Evolutionary conservation across 495 filamentous ascomycete genomes (phyloP), one percentile per base, ranked within the genome.

Genomic region (Talaromyces liani): DNA sequence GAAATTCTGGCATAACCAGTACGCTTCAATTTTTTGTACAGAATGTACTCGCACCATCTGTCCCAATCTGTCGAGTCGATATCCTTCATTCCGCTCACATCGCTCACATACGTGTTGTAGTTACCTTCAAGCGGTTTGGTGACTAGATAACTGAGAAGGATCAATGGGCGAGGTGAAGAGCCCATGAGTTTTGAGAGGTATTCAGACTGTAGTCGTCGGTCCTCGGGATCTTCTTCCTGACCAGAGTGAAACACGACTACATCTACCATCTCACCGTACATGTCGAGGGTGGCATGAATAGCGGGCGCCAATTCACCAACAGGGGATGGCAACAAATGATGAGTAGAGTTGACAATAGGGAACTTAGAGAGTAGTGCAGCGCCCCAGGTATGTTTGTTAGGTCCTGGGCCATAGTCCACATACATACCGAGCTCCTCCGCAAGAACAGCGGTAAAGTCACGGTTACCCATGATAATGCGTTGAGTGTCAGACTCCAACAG

Each of bases 311-410:
- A 84, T 73, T 99, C 95, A 63, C 95, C 95, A 7, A 90, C 91
- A 0, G 95, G 95, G 3, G 88, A 92, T 55, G 95, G 95, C 7
- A 97, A 87, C 22, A 98, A 84, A 66, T 98, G 93, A 73, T 99
- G 95, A 3, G 92, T 97, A 2, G 91, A 96, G 76, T 98, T 97
- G 60, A 99, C 73, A 67, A 99, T 98, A 4, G 95, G 95, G 78
- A 98, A 98, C 72, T 97, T 97, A 69, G 92, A 96, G 2, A 99
- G 84, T 65, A 99, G 80, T 5, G 93, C 94, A 6, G 87, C 81
- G 60, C 95, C 95, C 95, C 95, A 99, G 0, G 95, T 99, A 79
- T 99, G 95, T 77, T 98, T 98, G 83, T 99, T 94, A 10, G 95
- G 95, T 5, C 95, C 94, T 36, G 95, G 95, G 34, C 95, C 95